Base-by-base conservation (phyloP, 805 yeast genomes). In the Spathaspora hagerdaliae region DNA sequence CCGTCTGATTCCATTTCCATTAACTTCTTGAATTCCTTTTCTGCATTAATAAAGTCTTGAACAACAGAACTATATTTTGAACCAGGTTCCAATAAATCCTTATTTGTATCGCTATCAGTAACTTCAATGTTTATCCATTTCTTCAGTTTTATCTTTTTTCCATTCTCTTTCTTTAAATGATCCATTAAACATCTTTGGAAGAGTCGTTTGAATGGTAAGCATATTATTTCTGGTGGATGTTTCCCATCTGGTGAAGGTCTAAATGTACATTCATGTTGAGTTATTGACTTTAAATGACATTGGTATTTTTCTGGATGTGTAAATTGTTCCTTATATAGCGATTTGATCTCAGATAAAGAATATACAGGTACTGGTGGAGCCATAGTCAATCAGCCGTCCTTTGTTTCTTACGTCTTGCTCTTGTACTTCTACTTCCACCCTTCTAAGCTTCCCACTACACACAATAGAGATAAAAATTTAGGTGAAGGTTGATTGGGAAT, bases 341-440 rank as follows among this genome's bases (percentile, higher is more conserved):
- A 38, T 26, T 51, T 56, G n/a, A 68, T 54, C 31, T 72, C 73
- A 11, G 50, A 41, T 13, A 61, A 51, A 31, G 52, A 53, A 43
- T 61, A 61, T 7, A 72, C 75, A 3, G 73, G 74, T 19, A 73
- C 67, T 7, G 75, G 74, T 14, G 77, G 77, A 10, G 75, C 72
- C 77, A 72, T 72, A 13, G n/a, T 10, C 11, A 12, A 12, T 15
- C 12, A 3, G 38, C 5, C 32, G 12, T 29, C 12, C 32, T 3
- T 29, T 29, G 12, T 6, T 10, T 29, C 9, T 29, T 36, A n/a
- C 35, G 13, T n/a, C 35, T 32, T 32, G 4, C 14, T n/a, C 8
- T 7, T 14, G 9, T 7, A 10, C n/a, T 19, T 14, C 14, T 7
- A 10, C n/a, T 19, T 19, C 24, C 24, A 19, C 4, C 24, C 24